phyloP scores from a whole-genome alignment of 768 basidiomycete genomes.

The Termitomyces sp. region DNA sequence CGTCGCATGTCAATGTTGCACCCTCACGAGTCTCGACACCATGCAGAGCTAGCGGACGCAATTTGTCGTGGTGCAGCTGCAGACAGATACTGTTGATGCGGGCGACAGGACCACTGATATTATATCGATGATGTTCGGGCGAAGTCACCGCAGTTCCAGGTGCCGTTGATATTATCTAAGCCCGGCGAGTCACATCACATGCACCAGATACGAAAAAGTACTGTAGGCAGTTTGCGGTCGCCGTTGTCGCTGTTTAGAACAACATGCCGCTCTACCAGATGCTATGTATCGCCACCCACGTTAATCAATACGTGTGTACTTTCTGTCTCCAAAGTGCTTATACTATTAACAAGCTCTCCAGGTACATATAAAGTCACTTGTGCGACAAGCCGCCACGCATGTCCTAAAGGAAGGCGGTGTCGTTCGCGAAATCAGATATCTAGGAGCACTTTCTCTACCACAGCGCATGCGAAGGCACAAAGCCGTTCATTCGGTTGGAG shows the following conservation, averaged over 20 bases:
- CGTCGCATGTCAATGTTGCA: background rate
- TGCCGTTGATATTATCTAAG: background rate
- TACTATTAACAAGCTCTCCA: constrained; percentile 21
- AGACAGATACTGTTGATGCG: constrained; percentile 2
- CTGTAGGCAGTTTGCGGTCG: background rate
- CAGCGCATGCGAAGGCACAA: constrained; percentile 67
- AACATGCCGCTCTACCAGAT: constrained; percentile 88
- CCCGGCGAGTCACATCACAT: background rate
- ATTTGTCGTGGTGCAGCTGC: background rate
- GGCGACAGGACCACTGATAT: background rate
- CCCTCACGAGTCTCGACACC: background rate
- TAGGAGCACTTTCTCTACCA: constrained; percentile 70
- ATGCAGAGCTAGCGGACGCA: background rate
- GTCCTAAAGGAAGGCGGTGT: constrained; percentile 75
- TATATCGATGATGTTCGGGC: background rate
- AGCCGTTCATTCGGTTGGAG: constrained; percentile 54
- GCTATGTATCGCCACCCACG: constrained; percentile 77
- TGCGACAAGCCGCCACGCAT: constrained; percentile 64
- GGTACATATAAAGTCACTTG: constrained; percentile 73
- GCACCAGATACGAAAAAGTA: background rate
- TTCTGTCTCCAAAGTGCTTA: background rate
- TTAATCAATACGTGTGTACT: constrained; percentile 60
- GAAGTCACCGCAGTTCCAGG: too few species aligned
- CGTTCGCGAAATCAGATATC: constrained; percentile 72
- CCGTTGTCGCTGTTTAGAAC: background rate